Base-by-base conservation (phyloP, 352 stramenopile genomes). In the Phytopythium delawarense region DNA sequence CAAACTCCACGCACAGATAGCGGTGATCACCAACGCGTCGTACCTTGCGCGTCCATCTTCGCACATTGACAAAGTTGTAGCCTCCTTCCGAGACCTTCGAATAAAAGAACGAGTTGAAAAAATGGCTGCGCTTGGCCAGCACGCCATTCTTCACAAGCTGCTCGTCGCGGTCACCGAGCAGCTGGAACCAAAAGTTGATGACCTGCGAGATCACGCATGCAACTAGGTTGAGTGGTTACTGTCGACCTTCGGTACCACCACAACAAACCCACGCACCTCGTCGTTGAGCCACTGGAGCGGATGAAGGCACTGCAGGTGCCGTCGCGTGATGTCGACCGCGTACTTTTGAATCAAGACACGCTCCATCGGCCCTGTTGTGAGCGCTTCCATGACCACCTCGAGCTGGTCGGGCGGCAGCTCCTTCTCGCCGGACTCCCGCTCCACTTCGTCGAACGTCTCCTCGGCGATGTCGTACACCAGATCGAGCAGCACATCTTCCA, bases 71-170 rank as follows among this genome's bases (percentile, higher is more conserved):
- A 46, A 87, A 95, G 64, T 92, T 94, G 69, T 94, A 95, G 40
- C 84, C 84, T 39, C 71, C 76, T 51, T 93, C 84, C 32, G 81
- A 90, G 20, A 95, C 76, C 53, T 92, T 92, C 0, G 84, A 82
- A 58, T 89, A 92, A 61, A 95, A 94, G 46, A 95, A 95, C 49
- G 87, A 94, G 61, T 90, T 95, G 78, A 94, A 94, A 62, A 94
- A 95, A 39, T 93, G 84, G 39, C 79, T 91, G 1, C 69, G 71
- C 59, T 79, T 91, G 11, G 67, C 23, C 32, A 93, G 45, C 25
- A 68, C 59, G 0, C 80, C 74, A 37, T 65, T 66, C 30, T 73
- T 79, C 4, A 90, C 79, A 0, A 95, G 65, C 34, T 61, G 69
- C 57, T 75, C 74, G 52, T 95, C 85, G 37, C 84, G 81, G 45